A percentile compares a stretch with the other conserved stretches of the same genome.
phyloP scores from a whole-genome alignment of 2,329 filamentous ascomycete genomes.

The Xylariaceae sp. region DNA sequence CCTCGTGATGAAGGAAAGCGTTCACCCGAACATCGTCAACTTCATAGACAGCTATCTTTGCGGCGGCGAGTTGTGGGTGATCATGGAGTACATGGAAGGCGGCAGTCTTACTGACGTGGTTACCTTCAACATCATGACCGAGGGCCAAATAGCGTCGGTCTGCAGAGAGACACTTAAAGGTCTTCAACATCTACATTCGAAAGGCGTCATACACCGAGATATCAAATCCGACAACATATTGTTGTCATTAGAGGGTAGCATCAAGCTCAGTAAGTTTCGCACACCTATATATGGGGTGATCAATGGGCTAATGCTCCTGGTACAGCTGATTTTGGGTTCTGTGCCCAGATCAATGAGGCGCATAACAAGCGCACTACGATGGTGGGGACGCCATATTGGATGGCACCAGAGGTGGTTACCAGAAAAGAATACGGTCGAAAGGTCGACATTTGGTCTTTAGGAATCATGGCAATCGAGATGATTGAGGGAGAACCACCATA shows the following conservation, averaged over 20 bases:
- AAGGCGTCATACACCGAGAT: slow-evolving; percentile 96
- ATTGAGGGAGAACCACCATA: slow-evolving; percentile 98
- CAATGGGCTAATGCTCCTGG: slow-evolving; percentile 22
- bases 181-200: slow-evolving; percentile 93
- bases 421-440: slow-evolving; percentile 97
- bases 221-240: slow-evolving; percentile 99
- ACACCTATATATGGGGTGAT: background rate
- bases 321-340: slow-evolving; percentile 95
- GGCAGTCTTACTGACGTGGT: slow-evolving; percentile 97
- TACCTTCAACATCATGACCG: slow-evolving; percentile 99
- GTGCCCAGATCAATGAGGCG: slow-evolving; percentile 95
- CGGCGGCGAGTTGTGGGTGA: slow-evolving; percentile 91
- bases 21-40: slow-evolving; percentile 98
- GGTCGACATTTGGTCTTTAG: slow-evolving; percentile 97
- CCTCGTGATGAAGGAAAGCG: slow-evolving; percentile 98
- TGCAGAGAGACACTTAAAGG: slow-evolving; percentile 92
- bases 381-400: slow-evolving; percentile 99
- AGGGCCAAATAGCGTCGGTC: slow-evolving; percentile 94
- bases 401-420: slow-evolving; percentile 98
- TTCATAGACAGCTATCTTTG: slow-evolving; percentile 97
- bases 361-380: slow-evolving; percentile 98
- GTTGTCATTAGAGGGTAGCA: slow-evolving; percentile 89
- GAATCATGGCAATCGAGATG: slow-evolving; percentile 99
- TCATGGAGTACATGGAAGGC: slow-evolving; percentile 99
- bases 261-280: slow-evolving; percentile 83